phyloP scores from a whole-genome alignment of 306 rosid genomes.

The Corylus avellana region DNA sequence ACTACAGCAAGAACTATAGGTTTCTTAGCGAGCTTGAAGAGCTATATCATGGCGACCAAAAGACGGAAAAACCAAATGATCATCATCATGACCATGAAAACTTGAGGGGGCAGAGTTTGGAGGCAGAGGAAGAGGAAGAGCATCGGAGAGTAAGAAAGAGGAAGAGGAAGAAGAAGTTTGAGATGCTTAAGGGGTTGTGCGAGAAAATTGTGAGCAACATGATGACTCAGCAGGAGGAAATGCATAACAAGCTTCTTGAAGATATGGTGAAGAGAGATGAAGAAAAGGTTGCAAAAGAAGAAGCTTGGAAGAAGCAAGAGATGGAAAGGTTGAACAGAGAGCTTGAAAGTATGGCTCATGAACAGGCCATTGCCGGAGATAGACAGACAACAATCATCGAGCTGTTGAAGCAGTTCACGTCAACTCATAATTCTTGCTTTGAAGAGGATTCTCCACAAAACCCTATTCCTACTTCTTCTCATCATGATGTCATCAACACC shows the following conservation, averaged over 20 bases:
- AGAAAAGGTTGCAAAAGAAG: conserved; percentile 65
- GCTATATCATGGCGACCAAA: conserved; percentile 39
- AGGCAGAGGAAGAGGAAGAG: conserved; percentile 3
- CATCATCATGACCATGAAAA: too few species aligned
- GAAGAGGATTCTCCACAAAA: conserved; percentile 14
- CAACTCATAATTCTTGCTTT: conserved; percentile 11
- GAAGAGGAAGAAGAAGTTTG: conserved; percentile 55
- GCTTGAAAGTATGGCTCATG: conserved; percentile 67
- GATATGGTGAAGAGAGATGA: conserved; percentile 76
- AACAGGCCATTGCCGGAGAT: conserved; percentile 62
- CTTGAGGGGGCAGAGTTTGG: conserved; percentile 12
- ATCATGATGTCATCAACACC: not conserved
- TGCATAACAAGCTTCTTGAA: conserved; percentile 62
- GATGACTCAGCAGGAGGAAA: conserved; percentile 80
- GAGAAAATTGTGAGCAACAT: conserved; percentile 65
- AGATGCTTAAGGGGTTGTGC: conserved; percentile 65
- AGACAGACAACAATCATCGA: conserved; percentile 65
- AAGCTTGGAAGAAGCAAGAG: conserved; percentile 83
- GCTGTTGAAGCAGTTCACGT: conserved; percentile 58
- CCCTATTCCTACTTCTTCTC: conserved; percentile 33
- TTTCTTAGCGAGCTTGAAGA: conserved; percentile 61
- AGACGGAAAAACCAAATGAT: conserved; percentile 23
- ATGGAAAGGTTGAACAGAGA: conserved; percentile 71
- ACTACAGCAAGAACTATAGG: conserved; percentile 49
- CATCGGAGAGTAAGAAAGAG: conserved; percentile 39